A percentile compares a stretch with the other conserved stretches of the same genome.
Conservation (phyloP, 2,329 filamentous ascomycete genomes). For the Ceratocystiopsis minuta region DNA sequence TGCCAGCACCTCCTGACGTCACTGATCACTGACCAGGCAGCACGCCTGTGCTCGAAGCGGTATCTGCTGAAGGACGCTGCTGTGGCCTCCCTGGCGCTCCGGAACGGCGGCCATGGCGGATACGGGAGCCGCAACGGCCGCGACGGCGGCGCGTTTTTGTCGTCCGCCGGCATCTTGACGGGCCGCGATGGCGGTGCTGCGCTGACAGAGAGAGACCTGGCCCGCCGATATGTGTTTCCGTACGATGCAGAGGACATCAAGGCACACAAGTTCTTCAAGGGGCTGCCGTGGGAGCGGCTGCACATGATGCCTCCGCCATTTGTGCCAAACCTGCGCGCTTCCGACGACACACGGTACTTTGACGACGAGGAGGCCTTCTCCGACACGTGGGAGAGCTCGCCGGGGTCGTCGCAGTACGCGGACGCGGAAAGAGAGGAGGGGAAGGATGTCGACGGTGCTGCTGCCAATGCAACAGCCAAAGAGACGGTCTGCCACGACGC, state of each 20-base stretch:
- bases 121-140: neutral
- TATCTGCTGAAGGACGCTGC: constrained; percentile 50
- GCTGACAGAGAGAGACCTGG: constrained; percentile 6
- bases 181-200: too few species aligned
- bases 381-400: constrained; percentile 20
- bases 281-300: constrained; percentile 59
- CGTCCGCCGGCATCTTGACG: neutral
- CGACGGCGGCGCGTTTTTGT: neutral
- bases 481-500: neutral
- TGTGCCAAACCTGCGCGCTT: constrained; percentile 49
- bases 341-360: constrained; percentile 76
- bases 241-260: constrained; percentile 85
- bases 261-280: constrained; percentile 66
- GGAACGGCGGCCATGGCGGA: constrained; percentile 2
- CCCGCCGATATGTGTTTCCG: constrained; percentile 51
- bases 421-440: neutral
- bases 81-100: neutral
- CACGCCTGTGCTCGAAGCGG: constrained; percentile 55
- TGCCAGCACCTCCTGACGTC: constrained; percentile 62
- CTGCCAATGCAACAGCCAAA: neutral
- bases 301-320: constrained; percentile 60
- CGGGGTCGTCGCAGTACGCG: neutral
- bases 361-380: constrained; percentile 60
- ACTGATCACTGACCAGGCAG: constrained; percentile 56
- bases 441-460: neutral